Percentiles rank a stretch among this genome's conserved stretches.
These are phyloP conservation scores for Cutaneotrichosporon sp. DNA, from an alignment of 1,284 basidiomycete genomes.

Conservation along the genomic window DNA sequence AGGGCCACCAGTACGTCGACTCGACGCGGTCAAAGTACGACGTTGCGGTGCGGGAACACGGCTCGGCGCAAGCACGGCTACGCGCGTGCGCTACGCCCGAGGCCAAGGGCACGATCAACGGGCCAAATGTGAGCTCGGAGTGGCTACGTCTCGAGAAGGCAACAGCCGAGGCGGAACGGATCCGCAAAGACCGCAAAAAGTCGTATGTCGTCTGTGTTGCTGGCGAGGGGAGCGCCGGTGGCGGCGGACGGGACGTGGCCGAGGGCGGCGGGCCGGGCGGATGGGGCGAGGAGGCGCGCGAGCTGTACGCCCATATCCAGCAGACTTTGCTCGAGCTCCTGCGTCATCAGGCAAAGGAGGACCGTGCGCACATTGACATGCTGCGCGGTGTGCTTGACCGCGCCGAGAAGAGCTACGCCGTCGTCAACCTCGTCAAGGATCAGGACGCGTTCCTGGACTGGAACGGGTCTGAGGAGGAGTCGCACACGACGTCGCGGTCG, in stretches of 20 bases:
- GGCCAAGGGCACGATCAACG: not conserved
- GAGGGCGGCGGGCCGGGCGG: conserved; percentile 19
- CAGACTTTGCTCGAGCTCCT: conserved; percentile 15
- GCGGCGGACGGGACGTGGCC: conserved; percentile 10
- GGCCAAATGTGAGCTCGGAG: conserved; percentile 2
- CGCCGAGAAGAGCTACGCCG: conserved; percentile 9
- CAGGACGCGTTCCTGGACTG: conserved; percentile 33
- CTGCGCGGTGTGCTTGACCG: conserved; percentile 14
- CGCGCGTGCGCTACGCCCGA: conserved; percentile 12
- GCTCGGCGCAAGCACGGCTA: conserved; percentile 7
- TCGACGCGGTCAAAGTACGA: conserved; percentile 15
- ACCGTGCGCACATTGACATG: conserved; percentile 12
- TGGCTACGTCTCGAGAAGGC: conserved; percentile 16
- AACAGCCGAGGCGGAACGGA: conserved; percentile 11
- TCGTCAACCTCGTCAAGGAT: conserved; percentile 12
- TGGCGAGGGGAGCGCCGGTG: conserved; percentile 18
- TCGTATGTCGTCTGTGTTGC: conserved; percentile 18
- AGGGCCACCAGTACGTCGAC: conserved; percentile 17
- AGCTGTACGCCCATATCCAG: conserved; percentile 20
- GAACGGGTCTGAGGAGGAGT: conserved; percentile 1
- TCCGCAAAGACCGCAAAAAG: conserved; percentile 16
- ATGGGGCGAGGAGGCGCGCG: conserved; percentile 23
- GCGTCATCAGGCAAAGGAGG: conserved; percentile 21
- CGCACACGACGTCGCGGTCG: not conserved
- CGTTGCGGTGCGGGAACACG: conserved; percentile 11